Percentiles rank a stretch among this genome's conserved stretches.
Evolutionary conservation across 805 yeast species (phyloP).

Genomic region (Millerago galiae): DNA sequence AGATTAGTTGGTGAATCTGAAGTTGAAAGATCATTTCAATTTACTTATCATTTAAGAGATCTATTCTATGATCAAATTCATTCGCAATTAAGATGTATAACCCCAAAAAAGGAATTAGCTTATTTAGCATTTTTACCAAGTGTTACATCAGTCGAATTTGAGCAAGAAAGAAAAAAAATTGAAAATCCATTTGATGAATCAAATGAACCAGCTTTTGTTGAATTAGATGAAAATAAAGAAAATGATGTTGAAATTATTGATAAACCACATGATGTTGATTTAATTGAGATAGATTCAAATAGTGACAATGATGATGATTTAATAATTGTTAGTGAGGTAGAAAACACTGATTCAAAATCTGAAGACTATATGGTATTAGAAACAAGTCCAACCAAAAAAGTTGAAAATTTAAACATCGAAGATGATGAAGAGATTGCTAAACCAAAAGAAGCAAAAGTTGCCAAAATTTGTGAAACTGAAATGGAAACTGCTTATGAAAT

Average conservation of each 20-base stretch:
- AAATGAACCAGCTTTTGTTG: conserved; percentile 1
- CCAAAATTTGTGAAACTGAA: conserved; percentile 45
- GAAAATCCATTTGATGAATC: background rate
- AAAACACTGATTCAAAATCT: background rate
- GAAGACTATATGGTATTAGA: conserved; percentile 6
- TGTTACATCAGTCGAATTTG: conserved; percentile 58
- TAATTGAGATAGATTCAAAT: conserved; percentile 5
- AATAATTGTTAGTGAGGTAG: conserved; percentile 15
- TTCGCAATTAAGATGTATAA: conserved; percentile 55
- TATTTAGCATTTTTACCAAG: conserved; percentile 79
- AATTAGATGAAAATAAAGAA: background rate
- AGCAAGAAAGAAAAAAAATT: background rate
- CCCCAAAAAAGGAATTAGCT: conserved; percentile 80
- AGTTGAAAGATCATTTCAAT: conserved; percentile 74
- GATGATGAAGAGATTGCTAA: conserved; percentile 1
- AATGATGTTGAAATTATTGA: background rate
- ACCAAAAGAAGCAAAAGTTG: conserved; percentile 17
- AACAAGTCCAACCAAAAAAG: conserved; percentile 1
- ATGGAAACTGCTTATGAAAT: conserved; percentile 69
- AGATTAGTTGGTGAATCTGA: conserved; percentile 74
- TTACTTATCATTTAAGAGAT: conserved; percentile 63
- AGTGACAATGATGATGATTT: conserved; percentile 13
- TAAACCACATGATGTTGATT: background rate
- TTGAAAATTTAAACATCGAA: background rate
- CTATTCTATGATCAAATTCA: conserved; percentile 67